Evolutionary conservation across 2,329 filamentous ascomycete genomes (phyloP).

Genomic region (Cytospora leucostoma): DNA sequence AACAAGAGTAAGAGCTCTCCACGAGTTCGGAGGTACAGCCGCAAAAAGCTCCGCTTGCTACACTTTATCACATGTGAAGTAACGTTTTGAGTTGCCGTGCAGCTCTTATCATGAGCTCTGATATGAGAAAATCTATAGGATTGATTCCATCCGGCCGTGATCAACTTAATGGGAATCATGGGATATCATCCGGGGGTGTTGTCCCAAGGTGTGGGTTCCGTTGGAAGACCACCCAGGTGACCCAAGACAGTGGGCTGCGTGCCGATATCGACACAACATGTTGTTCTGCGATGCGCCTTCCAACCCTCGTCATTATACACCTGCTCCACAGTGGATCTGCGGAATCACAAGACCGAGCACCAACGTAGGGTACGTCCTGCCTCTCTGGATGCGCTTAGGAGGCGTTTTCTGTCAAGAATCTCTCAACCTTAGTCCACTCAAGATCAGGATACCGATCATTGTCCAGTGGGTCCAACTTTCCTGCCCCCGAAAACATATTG

Average conservation of each 20-base stretch:
- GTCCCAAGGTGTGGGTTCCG: background rate
- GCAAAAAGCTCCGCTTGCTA: too few species aligned
- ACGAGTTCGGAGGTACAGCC: too few species aligned
- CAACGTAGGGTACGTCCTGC: background rate
- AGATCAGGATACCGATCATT: conserved; percentile 29
- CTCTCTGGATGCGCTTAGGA: background rate
- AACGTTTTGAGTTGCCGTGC: background rate
- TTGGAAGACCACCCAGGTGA: background rate
- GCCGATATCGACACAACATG: too few species aligned
- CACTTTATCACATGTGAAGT: background rate
- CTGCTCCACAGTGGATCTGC: background rate
- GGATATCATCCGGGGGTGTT: background rate
- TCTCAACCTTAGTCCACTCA: conserved; percentile 27
- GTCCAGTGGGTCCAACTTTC: conserved; percentile 28
- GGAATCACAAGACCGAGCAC: background rate
- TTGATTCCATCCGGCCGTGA: background rate
- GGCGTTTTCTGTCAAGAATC: conserved; percentile 5
- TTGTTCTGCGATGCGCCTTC: too few species aligned
- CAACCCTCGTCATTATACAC: background rate
- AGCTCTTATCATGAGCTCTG: background rate
- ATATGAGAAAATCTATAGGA: background rate
- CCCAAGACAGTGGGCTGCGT: too few species aligned
- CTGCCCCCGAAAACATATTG: conserved; percentile 29
- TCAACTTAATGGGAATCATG: background rate
- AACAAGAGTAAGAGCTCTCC: too few species aligned